Evolutionary conservation across 2,329 filamentous ascomycete genomes (phyloP).

Genomic region (Trichoderma semiorbis): DNA sequence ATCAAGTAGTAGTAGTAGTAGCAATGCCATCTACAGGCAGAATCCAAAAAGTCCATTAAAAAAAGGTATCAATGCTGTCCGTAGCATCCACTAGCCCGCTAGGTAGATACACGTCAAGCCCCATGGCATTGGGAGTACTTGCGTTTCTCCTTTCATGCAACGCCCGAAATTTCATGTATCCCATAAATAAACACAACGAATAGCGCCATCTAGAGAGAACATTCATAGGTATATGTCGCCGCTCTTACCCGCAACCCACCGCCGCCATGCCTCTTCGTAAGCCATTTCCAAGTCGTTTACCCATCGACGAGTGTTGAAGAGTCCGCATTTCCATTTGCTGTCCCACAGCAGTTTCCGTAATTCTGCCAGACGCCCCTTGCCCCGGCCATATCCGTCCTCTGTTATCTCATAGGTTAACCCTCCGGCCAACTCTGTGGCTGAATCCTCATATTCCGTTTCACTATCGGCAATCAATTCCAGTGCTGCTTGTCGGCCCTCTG

Average conservation of each 20-base stretch:
- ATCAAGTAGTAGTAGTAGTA: neutral
- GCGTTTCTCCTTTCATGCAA: neutral
- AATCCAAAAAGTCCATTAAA: neutral
- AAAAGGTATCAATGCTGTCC: neutral
- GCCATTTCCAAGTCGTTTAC: conserved; percentile 83
- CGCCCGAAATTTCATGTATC: neutral
- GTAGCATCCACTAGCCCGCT: neutral
- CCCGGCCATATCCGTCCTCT: conserved; percentile 47
- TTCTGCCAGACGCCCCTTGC: conserved; percentile 68
- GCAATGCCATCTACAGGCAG: neutral
- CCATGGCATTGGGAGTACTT: neutral
- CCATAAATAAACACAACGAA: neutral
- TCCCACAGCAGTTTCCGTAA: conserved; percentile 79
- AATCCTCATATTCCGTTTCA: conserved; percentile 81
- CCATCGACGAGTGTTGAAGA: conserved; percentile 92
- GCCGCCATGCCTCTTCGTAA: conserved; percentile 82
- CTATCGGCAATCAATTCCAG: conserved; percentile 71
- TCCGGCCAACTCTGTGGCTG: conserved; percentile 65
- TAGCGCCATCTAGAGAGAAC: neutral
- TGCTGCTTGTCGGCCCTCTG: conserved; percentile 64
- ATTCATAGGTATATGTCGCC: conserved; percentile 81
- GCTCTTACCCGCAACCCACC: conserved; percentile 82
- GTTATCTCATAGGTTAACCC: conserved; percentile 56
- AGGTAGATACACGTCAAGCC: neutral
- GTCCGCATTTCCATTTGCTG: conserved; percentile 76